Conservation (phyloP, 31 red algal genomes). For the Odonthalia washingtoniensis region DNA sequence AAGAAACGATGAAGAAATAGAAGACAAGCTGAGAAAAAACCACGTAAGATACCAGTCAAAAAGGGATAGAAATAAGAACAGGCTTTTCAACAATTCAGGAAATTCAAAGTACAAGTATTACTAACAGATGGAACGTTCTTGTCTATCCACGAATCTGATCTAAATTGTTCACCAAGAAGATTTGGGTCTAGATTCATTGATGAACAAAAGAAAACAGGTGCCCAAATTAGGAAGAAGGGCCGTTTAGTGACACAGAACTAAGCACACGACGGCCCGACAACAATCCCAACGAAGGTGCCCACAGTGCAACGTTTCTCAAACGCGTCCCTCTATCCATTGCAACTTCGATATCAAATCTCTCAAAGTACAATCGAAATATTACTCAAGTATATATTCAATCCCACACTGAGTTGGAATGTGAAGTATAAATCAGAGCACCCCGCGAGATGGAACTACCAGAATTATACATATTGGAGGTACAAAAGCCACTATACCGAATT, state of each 20-base stretch:
- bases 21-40: no score
- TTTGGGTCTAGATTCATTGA: neutral
- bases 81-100: no score
- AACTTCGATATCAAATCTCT: neutral
- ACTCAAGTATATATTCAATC: neutral
- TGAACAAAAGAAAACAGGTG: neutral
- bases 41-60: no score
- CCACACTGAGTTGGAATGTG: neutral
- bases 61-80: no score
- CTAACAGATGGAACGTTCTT: neutral
- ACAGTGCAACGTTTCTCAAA: neutral
- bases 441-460: no score
- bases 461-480: neutral
- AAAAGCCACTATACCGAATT: neutral
- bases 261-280: neutral
- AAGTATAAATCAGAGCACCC: neutral
- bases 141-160: neutral
- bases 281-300: neutral
- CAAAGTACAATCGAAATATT: neutral
- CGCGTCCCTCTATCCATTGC: neutral
- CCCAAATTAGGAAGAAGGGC: neutral
- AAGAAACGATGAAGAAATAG: no score
- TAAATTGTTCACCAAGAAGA: neutral
- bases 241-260: neutral
- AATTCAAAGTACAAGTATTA: no score